These are phyloP conservation scores for Plasmodium yoelii DNA, from an alignment of 169 alveolate genomes.

Conservation along the genomic window DNA sequence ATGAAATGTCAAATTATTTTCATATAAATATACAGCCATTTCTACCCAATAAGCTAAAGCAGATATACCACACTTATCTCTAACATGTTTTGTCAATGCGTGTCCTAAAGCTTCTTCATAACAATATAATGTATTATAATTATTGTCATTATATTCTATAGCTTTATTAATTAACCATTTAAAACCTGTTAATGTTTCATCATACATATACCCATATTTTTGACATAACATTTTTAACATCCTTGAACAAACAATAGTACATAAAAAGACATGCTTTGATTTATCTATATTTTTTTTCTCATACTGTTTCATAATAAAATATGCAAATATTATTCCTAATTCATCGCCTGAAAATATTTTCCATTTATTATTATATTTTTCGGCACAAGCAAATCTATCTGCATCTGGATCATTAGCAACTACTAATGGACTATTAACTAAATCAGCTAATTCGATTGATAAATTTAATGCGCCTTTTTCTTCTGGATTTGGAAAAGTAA, in stretches of 20 bases:
- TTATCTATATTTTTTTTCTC: conserved; percentile 66
- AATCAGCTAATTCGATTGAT: conserved; percentile 82
- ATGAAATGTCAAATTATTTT: conserved; percentile 78
- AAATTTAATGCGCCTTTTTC: conserved; percentile 86
- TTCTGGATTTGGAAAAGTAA: conserved; percentile 88
- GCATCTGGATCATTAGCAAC: conserved; percentile 93
- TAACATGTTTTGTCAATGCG: conserved; percentile 78
- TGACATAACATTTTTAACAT: conserved; percentile 77
- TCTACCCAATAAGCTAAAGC: conserved; percentile 87
- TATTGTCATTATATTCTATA: conserved; percentile 68
- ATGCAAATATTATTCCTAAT: conserved; percentile 81
- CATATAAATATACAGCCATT: conserved; percentile 80
- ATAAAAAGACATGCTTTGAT: conserved; percentile 76
- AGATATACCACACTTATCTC: conserved; percentile 88
- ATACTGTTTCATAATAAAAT: conserved; percentile 67
- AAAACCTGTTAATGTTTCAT: conserved; percentile 87
- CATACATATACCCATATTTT: conserved; percentile 75
- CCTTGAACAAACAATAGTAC: conserved; percentile 79
- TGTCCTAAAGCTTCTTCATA: conserved; percentile 89
- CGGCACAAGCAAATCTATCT: conserved; percentile 89
- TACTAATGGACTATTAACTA: conserved; percentile 78
- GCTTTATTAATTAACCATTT: conserved; percentile 86
- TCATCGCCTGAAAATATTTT: conserved; percentile 82
- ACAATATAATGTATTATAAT: conserved; percentile 78
- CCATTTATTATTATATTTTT: conserved; percentile 83